phyloP scores from a whole-genome alignment of 2,329 filamentous ascomycete genomes.

The Capronia americana region DNA sequence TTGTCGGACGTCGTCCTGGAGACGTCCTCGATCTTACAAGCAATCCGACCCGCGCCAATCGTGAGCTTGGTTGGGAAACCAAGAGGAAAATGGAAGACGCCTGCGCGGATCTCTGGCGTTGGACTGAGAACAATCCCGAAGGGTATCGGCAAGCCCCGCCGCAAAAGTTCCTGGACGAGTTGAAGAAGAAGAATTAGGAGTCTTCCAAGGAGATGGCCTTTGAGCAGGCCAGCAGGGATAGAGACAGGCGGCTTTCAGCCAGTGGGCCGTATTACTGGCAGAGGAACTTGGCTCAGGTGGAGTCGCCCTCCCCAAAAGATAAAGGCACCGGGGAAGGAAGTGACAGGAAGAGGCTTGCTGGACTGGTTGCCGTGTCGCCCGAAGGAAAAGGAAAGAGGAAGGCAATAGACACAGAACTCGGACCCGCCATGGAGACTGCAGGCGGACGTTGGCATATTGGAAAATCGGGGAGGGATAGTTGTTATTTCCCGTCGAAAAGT shows the following conservation, averaged over 20 bases:
- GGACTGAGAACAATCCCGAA: conserved; percentile 95
- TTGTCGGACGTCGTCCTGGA: conserved; percentile 79
- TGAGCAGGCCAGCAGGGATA: not conserved
- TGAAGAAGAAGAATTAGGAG: conserved; percentile 52
- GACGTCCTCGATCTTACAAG: conserved; percentile 96
- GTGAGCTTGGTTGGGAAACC: conserved; percentile 91
- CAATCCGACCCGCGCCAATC: conserved; percentile 84
- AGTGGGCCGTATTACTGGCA: conserved; percentile 5
- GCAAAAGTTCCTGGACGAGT: conserved; percentile 72
- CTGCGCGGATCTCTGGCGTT: conserved; percentile 92
- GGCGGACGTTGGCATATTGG: not conserved
- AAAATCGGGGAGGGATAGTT: not conserved
- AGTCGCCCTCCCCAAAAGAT: not conserved
- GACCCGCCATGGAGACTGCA: not conserved
- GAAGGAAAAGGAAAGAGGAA: not conserved
- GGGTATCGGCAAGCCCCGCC: conserved; percentile 94
- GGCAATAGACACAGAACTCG: not conserved
- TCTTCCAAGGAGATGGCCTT: not conserved
- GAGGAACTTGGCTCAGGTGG: not conserved
- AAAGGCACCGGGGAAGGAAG: not conserved
- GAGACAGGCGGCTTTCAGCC: not conserved
- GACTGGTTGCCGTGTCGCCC: not conserved
- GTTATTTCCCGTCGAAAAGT: not conserved
- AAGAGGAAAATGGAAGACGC: conserved; percentile 89
- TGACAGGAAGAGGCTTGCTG: not conserved